Evolutionary conservation across 306 rosid species (phyloP).

Genomic region (Ceratonia siliqua): DNA sequence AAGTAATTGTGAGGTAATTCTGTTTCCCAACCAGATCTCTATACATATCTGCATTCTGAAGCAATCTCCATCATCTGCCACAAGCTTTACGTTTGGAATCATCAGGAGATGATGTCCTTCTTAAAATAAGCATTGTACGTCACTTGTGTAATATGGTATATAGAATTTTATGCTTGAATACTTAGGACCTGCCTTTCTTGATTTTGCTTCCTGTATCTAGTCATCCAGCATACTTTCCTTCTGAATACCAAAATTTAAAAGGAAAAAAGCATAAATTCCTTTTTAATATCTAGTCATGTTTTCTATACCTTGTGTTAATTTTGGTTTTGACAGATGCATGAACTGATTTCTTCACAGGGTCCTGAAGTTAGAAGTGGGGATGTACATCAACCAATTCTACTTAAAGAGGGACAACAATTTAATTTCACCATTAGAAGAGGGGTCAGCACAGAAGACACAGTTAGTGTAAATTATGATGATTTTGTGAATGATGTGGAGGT

Average conservation of each 20-base stretch:
- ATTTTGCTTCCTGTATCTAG: neutral
- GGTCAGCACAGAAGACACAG: constrained; percentile 67
- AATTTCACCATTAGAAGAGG: constrained; percentile 91
- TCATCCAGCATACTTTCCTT: neutral
- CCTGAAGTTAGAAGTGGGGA: constrained; percentile 99
- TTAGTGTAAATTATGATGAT: constrained; percentile 91
- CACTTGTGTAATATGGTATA: neutral
- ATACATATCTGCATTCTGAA: neutral
- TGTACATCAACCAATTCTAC: constrained; percentile 70
- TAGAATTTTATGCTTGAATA: neutral
- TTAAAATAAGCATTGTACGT: neutral
- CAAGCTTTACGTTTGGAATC: neutral
- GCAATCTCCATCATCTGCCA: neutral
- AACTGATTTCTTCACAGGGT: constrained; percentile 61
- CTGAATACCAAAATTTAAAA: neutral
- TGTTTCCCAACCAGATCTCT: neutral
- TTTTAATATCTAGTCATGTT: neutral
- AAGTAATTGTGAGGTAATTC: neutral
- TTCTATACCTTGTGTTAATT: constrained; percentile 4
- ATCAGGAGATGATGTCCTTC: neutral
- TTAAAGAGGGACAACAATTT: constrained; percentile 73
- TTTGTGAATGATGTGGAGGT: constrained; percentile 88
- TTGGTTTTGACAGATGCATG: constrained; percentile 6
- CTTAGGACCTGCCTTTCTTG: neutral
- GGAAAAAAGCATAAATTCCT: neutral